A percentile compares a stretch with the other conserved stretches of the same genome.
These are phyloP conservation scores for Penicillium paneum DNA, from an alignment of 2,329 filamentous ascomycete genomes.

Conservation along the genomic window DNA sequence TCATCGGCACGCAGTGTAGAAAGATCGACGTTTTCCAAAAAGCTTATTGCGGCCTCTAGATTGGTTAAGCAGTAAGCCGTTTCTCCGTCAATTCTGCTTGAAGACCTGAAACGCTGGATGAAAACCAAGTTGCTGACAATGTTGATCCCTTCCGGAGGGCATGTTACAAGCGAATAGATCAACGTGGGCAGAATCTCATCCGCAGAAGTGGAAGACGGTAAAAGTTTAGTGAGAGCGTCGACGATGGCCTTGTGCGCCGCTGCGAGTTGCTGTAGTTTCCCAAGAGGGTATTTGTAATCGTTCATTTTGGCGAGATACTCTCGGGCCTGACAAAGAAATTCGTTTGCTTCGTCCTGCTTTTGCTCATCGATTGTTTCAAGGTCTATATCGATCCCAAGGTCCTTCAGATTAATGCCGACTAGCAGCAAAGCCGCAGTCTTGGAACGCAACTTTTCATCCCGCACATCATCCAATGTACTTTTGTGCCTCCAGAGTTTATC, in stretches of 20 bases:
- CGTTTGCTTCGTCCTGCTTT: slow-evolving; percentile 65
- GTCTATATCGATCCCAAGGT: slow-evolving; percentile 75
- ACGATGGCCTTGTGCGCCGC: slow-evolving; percentile 91
- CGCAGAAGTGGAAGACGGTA: slow-evolving; percentile 76
- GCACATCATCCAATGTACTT: slow-evolving; percentile 87
- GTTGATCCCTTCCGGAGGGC: slow-evolving; percentile 78
- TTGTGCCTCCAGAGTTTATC: slow-evolving; percentile 85
- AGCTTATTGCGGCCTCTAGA: slow-evolving; percentile 88
- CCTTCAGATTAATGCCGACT: slow-evolving; percentile 85
- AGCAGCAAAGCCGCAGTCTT: slow-evolving; percentile 86
- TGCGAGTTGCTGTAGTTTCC: slow-evolving; percentile 85
- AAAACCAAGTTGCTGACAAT: slow-evolving; percentile 94
- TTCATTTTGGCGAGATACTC: slow-evolving; percentile 76
- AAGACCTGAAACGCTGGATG: slow-evolving; percentile 84
- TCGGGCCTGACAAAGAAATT: slow-evolving; percentile 68
- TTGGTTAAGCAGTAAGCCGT: slow-evolving; percentile 96
- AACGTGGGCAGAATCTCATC: slow-evolving; percentile 96
- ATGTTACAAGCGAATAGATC: slow-evolving; percentile 92
- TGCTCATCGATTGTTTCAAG: slow-evolving; percentile 52
- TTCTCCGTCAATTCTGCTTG: slow-evolving; percentile 84
- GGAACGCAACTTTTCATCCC: slow-evolving; percentile 90
- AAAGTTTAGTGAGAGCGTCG: slow-evolving; percentile 68
- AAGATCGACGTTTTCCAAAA: slow-evolving; percentile 91
- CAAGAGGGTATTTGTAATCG: slow-evolving; percentile 79
- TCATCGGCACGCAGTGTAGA: slow-evolving; percentile 83